phyloP scores from a whole-genome alignment of 2,329 filamentous ascomycete genomes.

The Colletotrichum sp. region DNA sequence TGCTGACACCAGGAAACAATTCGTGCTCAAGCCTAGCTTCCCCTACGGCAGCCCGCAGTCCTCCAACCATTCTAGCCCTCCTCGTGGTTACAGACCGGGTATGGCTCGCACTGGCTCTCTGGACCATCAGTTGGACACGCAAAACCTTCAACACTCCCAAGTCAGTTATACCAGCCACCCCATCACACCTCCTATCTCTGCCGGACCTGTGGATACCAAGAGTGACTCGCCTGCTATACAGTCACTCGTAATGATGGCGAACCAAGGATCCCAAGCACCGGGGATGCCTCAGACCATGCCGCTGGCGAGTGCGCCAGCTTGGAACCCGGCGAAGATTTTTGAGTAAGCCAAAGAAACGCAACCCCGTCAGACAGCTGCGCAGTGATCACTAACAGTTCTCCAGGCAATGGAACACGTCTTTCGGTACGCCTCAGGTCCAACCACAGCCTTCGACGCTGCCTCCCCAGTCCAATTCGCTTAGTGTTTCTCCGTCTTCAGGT shows the following conservation, averaged over 20 bases:
- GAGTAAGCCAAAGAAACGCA: constrained; percentile 66
- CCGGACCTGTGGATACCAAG: constrained; percentile 75
- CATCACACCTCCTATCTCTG: constrained; percentile 81
- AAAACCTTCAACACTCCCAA: constrained; percentile 56
- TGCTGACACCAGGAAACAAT: constrained; percentile 81
- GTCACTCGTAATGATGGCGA: constrained; percentile 74
- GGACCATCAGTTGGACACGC: constrained; percentile 60
- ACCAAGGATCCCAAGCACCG: constrained; percentile 59
- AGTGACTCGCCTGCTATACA: constrained; percentile 77
- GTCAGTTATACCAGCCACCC: constrained; percentile 74
- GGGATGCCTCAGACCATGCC: constrained; percentile 60
- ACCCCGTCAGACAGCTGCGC: not conserved
- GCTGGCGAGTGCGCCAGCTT: constrained; percentile 68
- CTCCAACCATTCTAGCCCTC: constrained; percentile 68
- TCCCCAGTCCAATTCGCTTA: constrained; percentile 56
- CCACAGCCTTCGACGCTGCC: constrained; percentile 45
- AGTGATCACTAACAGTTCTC: constrained; percentile 17
- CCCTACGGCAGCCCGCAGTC: constrained; percentile 81
- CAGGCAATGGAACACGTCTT: constrained; percentile 95
- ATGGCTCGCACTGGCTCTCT: constrained; percentile 53
- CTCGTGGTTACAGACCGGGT: constrained; percentile 57
- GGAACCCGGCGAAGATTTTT: constrained; percentile 90
- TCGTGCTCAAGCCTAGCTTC: constrained; percentile 87
- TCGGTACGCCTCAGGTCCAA: constrained; percentile 72
- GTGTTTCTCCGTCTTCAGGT: constrained; percentile 57